These are phyloP conservation scores for Zygosaccharomyces pseudobailii DNA, from an alignment of 1,139 yeast genomes.

Conservation along the genomic window DNA sequence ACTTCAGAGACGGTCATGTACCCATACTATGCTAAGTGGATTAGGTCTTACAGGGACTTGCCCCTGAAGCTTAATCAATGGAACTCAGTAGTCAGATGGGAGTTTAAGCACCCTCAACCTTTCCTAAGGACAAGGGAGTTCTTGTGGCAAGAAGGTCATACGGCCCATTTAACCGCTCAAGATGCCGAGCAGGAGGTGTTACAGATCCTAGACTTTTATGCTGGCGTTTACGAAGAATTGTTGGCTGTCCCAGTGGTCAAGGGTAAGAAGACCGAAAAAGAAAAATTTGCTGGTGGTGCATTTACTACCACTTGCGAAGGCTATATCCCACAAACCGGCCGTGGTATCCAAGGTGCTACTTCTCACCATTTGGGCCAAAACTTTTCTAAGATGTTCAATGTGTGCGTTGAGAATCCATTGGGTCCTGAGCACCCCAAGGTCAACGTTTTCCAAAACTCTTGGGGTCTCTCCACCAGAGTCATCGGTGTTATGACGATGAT, in stretches of 20 bases:
- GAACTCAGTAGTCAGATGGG: constrained; percentile 99
- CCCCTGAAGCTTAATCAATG: constrained; percentile 96
- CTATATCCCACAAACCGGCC: constrained; percentile 95
- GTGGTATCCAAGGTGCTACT: constrained; percentile 99
- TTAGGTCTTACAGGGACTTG: constrained; percentile 95
- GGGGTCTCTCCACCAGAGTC: constrained; percentile 98
- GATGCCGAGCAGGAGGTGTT: constrained; percentile 81
- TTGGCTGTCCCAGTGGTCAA: constrained; percentile 96
- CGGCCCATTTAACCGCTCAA: constrained; percentile 81
- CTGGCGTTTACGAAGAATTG: constrained; percentile 78
- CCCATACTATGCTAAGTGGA: constrained; percentile 99
- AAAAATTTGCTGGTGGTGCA: constrained; percentile 96
- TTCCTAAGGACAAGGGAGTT: constrained; percentile 98
- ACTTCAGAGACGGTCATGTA: constrained; percentile 99
- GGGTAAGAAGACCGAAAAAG: constrained; percentile 95
- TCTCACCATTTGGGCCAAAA: constrained; percentile 97
- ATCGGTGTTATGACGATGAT: constrained; percentile 99
- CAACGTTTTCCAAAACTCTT: constrained; percentile 92
- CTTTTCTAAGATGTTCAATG: constrained; percentile 97
- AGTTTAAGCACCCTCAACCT: constrained; percentile 99
- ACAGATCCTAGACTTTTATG: constrained; percentile 82
- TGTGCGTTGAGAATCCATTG: constrained; percentile 90
- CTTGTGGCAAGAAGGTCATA: constrained; percentile 99
- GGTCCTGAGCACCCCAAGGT: constrained; percentile 83
- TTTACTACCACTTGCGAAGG: constrained; percentile 97